These are phyloP conservation scores for Amborella trichopoda DNA, from an alignment of 164 flowering plant species.

Conservation along the genomic window DNA sequence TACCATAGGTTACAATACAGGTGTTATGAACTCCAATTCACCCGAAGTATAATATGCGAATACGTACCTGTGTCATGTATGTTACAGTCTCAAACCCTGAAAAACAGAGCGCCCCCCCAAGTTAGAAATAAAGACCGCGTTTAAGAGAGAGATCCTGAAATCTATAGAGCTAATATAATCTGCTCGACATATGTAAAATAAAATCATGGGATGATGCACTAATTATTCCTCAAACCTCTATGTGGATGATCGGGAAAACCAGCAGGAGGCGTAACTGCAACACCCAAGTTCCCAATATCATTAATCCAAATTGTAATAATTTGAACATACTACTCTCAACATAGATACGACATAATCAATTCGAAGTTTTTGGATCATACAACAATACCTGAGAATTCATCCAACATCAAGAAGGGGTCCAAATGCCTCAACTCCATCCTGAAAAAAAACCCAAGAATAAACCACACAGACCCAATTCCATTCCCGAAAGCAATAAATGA, in stretches of 20 bases:
- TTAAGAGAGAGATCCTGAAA: too few species aligned
- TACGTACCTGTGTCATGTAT: constrained; percentile 72
- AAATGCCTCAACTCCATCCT: constrained; percentile 72
- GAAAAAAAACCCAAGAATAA: constrained; percentile 7
- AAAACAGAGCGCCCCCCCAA: too few species aligned
- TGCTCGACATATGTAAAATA: background rate
- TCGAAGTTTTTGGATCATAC: too few species aligned
- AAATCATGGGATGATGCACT: background rate
- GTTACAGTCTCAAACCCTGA: constrained; percentile 92
- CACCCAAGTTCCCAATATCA: background rate
- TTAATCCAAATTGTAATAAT: background rate
- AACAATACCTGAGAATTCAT: constrained; percentile 64
- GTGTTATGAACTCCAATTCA: too few species aligned
- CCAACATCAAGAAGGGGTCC: constrained; percentile 79
- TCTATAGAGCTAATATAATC: background rate
- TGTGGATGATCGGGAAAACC: constrained; percentile 98
- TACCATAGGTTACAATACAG: too few species aligned
- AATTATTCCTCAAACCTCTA: constrained; percentile 65
- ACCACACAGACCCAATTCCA: too few species aligned
- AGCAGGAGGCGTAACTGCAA: constrained; percentile 74
- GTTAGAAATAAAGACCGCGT: too few species aligned
- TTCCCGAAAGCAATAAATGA: background rate
- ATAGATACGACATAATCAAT: too few species aligned
- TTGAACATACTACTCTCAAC: background rate
- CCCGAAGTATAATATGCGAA: too few species aligned